Base-by-base conservation (phyloP, 306 rosid genomes). In the Lathyrus sativus region DNA sequence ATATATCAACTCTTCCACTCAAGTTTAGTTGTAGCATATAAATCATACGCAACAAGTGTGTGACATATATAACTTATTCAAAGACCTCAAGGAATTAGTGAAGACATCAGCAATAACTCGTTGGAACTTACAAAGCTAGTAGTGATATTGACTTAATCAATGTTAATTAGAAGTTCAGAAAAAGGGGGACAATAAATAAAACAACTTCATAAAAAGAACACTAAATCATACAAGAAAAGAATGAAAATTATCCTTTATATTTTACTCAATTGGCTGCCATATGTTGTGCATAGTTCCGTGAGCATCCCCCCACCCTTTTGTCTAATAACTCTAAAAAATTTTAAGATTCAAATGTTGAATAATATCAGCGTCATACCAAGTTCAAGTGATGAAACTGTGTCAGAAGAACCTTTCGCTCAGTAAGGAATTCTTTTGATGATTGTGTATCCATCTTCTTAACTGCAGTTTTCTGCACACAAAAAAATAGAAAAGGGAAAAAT, bases 321-420 rank as follows among this genome's bases (percentile, higher is more conserved):
- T 46, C 6, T 46, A 15, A 48, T 15, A 48, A 48, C 11, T 15
- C 22, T 48, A 48, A 14, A 48, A 15, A 15, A 2, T 49, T 11
- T 49, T 7, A 49, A 44, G 55, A 7, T 49, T 17, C 35, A 13
- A 51, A 17, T 51, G 24, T 37, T 31, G 38, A 75, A 62, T 49
- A 65, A 18, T 11, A 56, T 29, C 15, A 62, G 48, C 29, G 9
- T 37, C 72, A 62, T 86, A 89, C 96, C 96, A 89, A 62, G 78
- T 89, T 89, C 79, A 89, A 79, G 77, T 89, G 96, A 80, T 86
- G 89, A 74, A 86, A 86, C 22, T 82, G 91, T 33, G 89, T 86
- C 11, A 89, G 74, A 77, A 89, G 74, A 77, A 89, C 85, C 78
- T 82, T 79, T 33, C 82, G 76, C 45, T 84, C 91, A 18, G 88